Evolutionary conservation across 2,329 filamentous ascomycete genomes (phyloP), one percentile per base, ranked within the genome.

Genomic region (Fusarium sp.): DNA sequence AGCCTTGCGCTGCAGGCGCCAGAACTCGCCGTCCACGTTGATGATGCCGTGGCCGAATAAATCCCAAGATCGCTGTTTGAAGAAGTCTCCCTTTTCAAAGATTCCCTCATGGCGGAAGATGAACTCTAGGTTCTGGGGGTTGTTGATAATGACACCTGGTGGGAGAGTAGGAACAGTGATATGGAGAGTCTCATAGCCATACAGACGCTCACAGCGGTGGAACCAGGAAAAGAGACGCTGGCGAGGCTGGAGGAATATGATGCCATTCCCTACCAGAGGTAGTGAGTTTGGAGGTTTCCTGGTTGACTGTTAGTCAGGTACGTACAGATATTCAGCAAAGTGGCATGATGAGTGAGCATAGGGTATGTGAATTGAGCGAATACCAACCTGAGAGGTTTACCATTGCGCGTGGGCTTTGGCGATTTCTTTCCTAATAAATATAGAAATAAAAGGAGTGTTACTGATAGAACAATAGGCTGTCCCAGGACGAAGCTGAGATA

Each of bases 21-120:
- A 92, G 30, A 90, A 77, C 28, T 90, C 88, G 45, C 90, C 90
- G 68, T 92, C 90, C 32, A 87, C 87, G 73, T 92, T 92, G 80
- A 92, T 91, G 73, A 92, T 92, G 32, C 90, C 90, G 72, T 90
- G 85, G 3, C 89, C 90, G 69, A 92, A 92, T 1, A 92, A 81
- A 76, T 92, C 90, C 85, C 87, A 88, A 1, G 89, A 88, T 42
- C 89, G 85, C 24, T 82, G 81, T 72, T 89, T 90, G 76, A 92
- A 89, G 70, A 92, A 91, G 5, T 85, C 82, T 20, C 90, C 90
- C 76, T 92, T 92, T 51, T 86, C 83, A 75, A 92, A 91, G 18
- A 89, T 79, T 17, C 84, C 86, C 76, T 91, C 89, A 68, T 90
- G 85, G 78, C 87, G 89, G 75, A 92, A 87, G 36, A 92, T 86